Percentiles rank a stretch among this genome's conserved stretches.
Evolutionary conservation across 257 asterid species (phyloP).

Genomic region (Solanum phureja): DNA sequence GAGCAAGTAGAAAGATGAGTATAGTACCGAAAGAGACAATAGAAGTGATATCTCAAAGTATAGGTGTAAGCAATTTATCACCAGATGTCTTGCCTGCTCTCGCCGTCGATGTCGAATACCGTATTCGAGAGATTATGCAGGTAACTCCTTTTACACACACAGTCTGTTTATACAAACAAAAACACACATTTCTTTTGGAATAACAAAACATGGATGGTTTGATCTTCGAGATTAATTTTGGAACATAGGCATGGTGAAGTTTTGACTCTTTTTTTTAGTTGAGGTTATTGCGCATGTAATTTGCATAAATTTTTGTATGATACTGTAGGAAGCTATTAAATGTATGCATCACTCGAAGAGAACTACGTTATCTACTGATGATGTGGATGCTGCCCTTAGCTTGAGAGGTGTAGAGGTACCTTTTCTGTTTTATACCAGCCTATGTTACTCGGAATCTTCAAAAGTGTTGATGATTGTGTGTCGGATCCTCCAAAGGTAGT

Average conservation of each 20-base stretch:
- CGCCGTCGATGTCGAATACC: slow-evolving; percentile 92
- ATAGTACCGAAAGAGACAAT: slow-evolving; percentile 78
- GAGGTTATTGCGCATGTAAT: background rate
- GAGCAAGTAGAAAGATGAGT: slow-evolving; percentile 37
- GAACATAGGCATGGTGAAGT: background rate
- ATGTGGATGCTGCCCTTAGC: slow-evolving; percentile 85
- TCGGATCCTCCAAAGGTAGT: background rate
- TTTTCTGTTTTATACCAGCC: background rate
- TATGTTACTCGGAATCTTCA: background rate
- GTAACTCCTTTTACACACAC: slow-evolving; percentile 13
- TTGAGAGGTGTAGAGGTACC: slow-evolving; percentile 81
- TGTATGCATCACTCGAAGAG: slow-evolving; percentile 96
- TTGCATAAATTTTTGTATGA: background rate
- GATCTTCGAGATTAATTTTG: background rate
- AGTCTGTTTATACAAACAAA: background rate
- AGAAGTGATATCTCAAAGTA: slow-evolving; percentile 87
- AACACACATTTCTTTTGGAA: background rate
- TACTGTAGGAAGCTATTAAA: slow-evolving; percentile 78
- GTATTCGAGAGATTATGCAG: slow-evolving; percentile 97
- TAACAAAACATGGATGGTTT: background rate
- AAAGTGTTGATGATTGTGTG: background rate
- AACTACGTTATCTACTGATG: slow-evolving; percentile 75
- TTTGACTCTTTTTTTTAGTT: background rate
- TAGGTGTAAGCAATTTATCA: slow-evolving; percentile 68
- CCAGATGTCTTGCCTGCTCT: slow-evolving; percentile 80